Evolutionary conservation across 2,329 filamentous ascomycete species (phyloP), one percentile per base, ranked within the genome.

Genomic region (Paecilomyces fulvus): DNA sequence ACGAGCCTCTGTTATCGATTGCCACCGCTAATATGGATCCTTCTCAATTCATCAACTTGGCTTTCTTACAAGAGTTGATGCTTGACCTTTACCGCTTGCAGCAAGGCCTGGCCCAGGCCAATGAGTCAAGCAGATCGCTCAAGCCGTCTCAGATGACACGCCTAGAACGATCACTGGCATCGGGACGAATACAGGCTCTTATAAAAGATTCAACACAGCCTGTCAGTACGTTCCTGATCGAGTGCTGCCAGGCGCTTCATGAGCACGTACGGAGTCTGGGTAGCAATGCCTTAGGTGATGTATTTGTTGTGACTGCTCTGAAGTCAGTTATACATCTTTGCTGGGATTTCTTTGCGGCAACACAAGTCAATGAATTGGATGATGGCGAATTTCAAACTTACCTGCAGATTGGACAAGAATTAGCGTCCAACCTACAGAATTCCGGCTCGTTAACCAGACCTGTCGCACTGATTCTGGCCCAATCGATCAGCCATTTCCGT

Each of bases 401-500:
- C 59, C 70, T 84, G 14, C 70, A 75, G 54, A 66, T 75, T 51
- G 74, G 73, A 14, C 64, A 65, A 28, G 64, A 66, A 31, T 59
- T 75, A 20, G 65, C 56, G 64, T 67, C 59, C 64, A 77, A 61
- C 43, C 67, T 72, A 14, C 61, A 64, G 31, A 63, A 65, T 56
- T 65, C 63, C 7, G 64, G 63, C 10, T 59, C 61, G 0, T 56
- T 58, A 5, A 56, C 73, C 10, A 61, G 63, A n/a, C 59, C 67
- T 8, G 56, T 75, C 49, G 64, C 67, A 46, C 53, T 54, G 30
- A 55, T 59, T 6, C 65, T 69, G 46, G 74, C 60, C 50, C 63
- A 58, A 52, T 62, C 64, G 50, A 71, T 80, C 49, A 74, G 74
- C 43, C 79, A 79, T 52, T 92, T 95, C 65, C 79, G 82, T 23